A percentile compares a stretch with the other conserved stretches of the same genome.
These are phyloP conservation scores for Gossypium schwendimanii DNA, from an alignment of 441 rosid genomes.

Conservation along the genomic window DNA sequence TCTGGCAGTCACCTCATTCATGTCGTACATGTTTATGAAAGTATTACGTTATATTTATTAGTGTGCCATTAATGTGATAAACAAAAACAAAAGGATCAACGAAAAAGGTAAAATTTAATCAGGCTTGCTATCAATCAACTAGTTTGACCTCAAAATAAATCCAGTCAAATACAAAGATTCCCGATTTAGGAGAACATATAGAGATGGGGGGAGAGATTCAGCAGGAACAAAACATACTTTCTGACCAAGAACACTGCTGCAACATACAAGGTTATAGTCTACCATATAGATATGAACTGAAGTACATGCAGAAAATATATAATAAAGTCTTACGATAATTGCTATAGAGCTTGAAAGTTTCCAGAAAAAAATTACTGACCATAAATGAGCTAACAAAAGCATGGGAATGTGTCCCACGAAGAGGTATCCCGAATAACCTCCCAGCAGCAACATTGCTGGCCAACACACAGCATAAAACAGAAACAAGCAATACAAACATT, in stretches of 20 bases:
- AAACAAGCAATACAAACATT: constrained; percentile 12
- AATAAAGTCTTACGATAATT: background rate
- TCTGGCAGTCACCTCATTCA: background rate
- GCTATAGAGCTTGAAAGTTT: background rate
- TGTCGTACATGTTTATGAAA: background rate
- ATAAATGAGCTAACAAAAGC: constrained; percentile 93
- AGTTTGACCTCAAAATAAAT: background rate
- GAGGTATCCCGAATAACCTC: constrained; percentile 74
- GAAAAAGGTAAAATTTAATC: background rate
- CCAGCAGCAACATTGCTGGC: constrained; percentile 92
- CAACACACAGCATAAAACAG: constrained; percentile 13
- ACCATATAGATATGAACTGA: background rate
- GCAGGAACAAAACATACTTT: background rate
- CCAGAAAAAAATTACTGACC: constrained; percentile 34
- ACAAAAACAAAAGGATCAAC: background rate
- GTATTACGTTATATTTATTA: background rate
- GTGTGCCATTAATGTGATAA: background rate
- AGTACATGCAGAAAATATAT: background rate
- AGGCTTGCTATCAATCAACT: background rate
- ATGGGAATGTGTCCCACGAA: constrained; percentile 91
- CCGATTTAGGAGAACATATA: background rate
- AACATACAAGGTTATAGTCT: background rate
- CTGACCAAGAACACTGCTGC: background rate
- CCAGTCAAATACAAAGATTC: background rate
- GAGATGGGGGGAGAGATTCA: background rate